Base-by-base conservation (phyloP, 495 filamentous ascomycete genomes). In the Penicillium cataractarum region DNA sequence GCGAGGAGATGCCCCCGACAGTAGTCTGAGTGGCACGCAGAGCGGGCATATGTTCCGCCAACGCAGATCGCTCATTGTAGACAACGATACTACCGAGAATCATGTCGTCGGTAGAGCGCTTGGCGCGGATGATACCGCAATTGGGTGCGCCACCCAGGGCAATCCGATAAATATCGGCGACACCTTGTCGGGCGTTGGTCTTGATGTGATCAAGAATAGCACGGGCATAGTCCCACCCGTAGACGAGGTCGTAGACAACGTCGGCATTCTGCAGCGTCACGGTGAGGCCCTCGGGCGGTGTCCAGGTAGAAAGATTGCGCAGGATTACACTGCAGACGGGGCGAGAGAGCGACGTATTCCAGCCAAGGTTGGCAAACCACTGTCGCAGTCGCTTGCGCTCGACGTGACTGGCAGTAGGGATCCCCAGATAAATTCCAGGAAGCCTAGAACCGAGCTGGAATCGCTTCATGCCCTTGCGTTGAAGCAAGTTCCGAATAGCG, bases 61-160 rank as follows among this genome's bases (percentile, higher is more conserved):
- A 75, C 13, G 70, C 74, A 10, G 90, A 89, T 48, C 85, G 84
- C 27, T 82, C 82, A 65, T 87, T 89, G 71, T 92, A 93, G 21
- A 96, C 83, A 54, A 97, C 89, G 17, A 96, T 86, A n/a, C 90
- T 92, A 6, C 92, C 92, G 31, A 96, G 70, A 17, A 97, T 75
- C 27, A 79, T 82, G 13, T 85, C 87, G 63, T 91, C 90, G 42
- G 82, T 77, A 0, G 84, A 83, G 55, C 85, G 82, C 73, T 90
- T 93, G 6, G 92, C 92, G 32, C 92, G 84, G 60, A 97, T 92
- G 58, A 97, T 88, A 46, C 91, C 91, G 65, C 91, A 94, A 21
- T 84, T 80, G 44, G 87, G 85, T 21, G 84, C 82, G 51, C 93
- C 91, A 32, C 86, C 80, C 3, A 97, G 80, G 4, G 92, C 92